phyloP scores from a whole-genome alignment of 164 flowering plant species.

The Macadamia tetraphylla region DNA sequence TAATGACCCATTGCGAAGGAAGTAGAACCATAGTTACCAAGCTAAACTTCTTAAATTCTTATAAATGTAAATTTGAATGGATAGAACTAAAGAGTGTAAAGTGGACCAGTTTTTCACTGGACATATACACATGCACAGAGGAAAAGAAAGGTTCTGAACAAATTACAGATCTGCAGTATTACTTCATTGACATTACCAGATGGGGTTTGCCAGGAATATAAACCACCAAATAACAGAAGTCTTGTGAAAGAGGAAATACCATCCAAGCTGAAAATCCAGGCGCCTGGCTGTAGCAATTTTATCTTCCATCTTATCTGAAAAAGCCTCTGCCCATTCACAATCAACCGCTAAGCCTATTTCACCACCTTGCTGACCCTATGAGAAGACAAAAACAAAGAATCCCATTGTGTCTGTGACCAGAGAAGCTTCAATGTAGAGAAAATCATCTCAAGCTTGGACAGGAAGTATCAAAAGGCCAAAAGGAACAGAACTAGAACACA shows the following conservation, averaged over 20 bases:
- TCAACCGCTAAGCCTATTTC: constrained; percentile 70
- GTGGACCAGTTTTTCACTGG: too few species aligned
- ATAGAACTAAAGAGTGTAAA: too few species aligned
- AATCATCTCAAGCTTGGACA: not conserved
- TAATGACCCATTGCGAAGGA: too few species aligned
- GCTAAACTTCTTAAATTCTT: too few species aligned
- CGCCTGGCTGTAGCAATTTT: constrained; percentile 70
- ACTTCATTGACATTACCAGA: too few species aligned
- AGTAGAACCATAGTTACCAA: too few species aligned
- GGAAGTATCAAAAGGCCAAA: not conserved
- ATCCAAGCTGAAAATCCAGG: constrained; percentile 85
- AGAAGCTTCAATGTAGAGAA: not conserved
- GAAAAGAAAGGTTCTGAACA: too few species aligned
- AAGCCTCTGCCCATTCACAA: constrained; percentile 95
- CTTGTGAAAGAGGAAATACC: constrained; percentile 31
- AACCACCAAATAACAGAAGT: too few species aligned
- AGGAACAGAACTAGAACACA: not conserved
- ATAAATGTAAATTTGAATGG: too few species aligned
- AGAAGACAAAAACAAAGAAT: constrained; percentile 3
- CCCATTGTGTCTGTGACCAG: not conserved
- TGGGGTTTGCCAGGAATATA: too few species aligned
- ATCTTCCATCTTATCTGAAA: constrained; percentile 64
- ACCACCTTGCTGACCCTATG: constrained; percentile 74
- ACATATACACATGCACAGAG: too few species aligned
- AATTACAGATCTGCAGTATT: too few species aligned